Percentiles rank a stretch among this genome's conserved stretches.
Conservation (phyloP, 23 red algal species). For the Gracilaria domingensis region DNA sequence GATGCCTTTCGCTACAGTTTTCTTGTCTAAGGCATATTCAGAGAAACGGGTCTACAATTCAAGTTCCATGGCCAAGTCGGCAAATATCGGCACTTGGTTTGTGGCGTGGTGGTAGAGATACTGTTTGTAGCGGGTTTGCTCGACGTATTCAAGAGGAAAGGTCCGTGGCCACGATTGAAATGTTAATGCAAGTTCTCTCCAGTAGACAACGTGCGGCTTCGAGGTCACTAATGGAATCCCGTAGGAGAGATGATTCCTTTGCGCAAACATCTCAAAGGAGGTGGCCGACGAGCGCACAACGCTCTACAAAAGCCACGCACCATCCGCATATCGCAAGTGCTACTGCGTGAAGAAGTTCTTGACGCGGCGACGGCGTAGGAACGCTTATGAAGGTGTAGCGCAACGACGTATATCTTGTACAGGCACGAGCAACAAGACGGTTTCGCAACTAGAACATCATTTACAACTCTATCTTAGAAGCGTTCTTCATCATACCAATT, state of each 20-base stretch:
- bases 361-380: slow-evolving; percentile 25
- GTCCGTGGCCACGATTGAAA: slow-evolving; percentile 33
- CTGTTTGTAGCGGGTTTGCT: slow-evolving; percentile 52
- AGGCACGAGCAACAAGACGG: too few relatives aligned
- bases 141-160: slow-evolving; percentile 35
- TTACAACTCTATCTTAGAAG: too few relatives aligned
- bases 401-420: too few relatives aligned
- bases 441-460: too few relatives aligned
- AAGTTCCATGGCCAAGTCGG: slow-evolving; percentile 68
- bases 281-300: slow-evolving; percentile 62
- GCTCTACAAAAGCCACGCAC: slow-evolving; percentile 80
- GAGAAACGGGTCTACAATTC: slow-evolving; percentile 44
- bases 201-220: slow-evolving; percentile 66
- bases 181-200: slow-evolving; percentile 49
- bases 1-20: slow-evolving; percentile 54
- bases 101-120: slow-evolving; percentile 57
- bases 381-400: not conserved
- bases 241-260: not conserved
- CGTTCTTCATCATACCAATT: too few relatives aligned
- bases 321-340: slow-evolving; percentile 74
- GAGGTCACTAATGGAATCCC: slow-evolving; percentile 58
- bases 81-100: slow-evolving; percentile 23
- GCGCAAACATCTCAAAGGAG: not conserved
- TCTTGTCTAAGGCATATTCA: slow-evolving; percentile 42
- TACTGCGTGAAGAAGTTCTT: slow-evolving; percentile 78